Evolutionary conservation across 2,329 filamentous ascomycete genomes (phyloP).

Genomic region (Pseudodiploospora longispora): DNA sequence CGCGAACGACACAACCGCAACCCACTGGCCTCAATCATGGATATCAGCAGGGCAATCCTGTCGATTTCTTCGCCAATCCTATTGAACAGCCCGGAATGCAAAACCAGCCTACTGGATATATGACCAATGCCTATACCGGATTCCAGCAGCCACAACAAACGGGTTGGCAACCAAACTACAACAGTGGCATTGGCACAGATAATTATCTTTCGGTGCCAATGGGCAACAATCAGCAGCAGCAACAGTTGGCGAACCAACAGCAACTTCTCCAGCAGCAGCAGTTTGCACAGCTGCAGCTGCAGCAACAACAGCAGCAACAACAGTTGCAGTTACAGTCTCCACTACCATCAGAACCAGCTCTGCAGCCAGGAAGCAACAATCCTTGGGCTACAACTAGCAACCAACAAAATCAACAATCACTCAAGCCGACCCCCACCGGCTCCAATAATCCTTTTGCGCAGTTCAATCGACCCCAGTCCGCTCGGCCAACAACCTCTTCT

Average conservation of each 20-base stretch:
- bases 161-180: constrained; percentile 51
- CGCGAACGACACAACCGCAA: constrained; percentile 57
- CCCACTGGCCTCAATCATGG: constrained; percentile 91
- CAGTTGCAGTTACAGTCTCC: constrained; percentile 20
- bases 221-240: constrained; percentile 30
- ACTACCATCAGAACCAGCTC: constrained; percentile 47
- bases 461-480: constrained; percentile 52
- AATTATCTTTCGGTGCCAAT: background rate
- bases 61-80: constrained; percentile 96
- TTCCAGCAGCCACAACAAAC: constrained; percentile 39
- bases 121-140: constrained; percentile 48
- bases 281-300: constrained; percentile 31
- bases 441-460: constrained; percentile 97
- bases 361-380: constrained; percentile 82
- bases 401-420: constrained; percentile 46
- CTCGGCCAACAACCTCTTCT: constrained; percentile 53
- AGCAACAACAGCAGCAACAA: constrained; percentile 26
- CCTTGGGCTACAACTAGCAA: constrained; percentile 69
- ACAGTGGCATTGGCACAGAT: constrained; percentile 51
- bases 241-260: constrained; percentile 25
- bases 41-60: constrained; percentile 91
- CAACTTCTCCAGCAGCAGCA: constrained; percentile 27
- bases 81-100: constrained; percentile 69
- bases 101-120: constrained; percentile 70
- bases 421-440: constrained; percentile 80